Percentiles rank a stretch among this genome's conserved stretches.
phyloP scores from a whole-genome alignment of 164 flowering plant species.

The Nymphaea colorata region DNA sequence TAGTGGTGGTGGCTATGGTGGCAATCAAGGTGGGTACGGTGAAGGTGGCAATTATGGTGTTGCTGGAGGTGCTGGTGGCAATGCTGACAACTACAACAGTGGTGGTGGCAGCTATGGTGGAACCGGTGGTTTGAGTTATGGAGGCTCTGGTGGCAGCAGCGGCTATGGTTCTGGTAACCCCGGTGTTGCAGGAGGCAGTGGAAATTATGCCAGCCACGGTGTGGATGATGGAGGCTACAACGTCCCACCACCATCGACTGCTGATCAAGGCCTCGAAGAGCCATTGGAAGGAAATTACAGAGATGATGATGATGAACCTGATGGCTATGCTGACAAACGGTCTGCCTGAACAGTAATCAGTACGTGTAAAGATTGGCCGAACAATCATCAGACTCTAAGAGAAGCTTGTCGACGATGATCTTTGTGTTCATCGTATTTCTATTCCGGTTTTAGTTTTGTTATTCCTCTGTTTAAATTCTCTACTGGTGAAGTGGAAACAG shows the following conservation, averaged over 20 bases:
- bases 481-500: not conserved
- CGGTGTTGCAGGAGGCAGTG: conserved; percentile 1
- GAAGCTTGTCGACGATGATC: not conserved
- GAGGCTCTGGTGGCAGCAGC: conserved; percentile 1
- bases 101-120: not conserved
- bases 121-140: not conserved
- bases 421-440: not conserved
- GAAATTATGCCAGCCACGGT: conserved; percentile 6
- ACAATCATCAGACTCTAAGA: not conserved
- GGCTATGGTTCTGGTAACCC: not conserved
- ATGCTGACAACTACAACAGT: conserved; percentile 1
- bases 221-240: conserved; percentile 2
- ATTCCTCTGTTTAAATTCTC: not conserved
- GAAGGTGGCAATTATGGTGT: not conserved
- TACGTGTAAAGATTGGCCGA: not conserved
- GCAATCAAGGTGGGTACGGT: not conserved
- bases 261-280: conserved; percentile 8
- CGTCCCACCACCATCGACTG: conserved; percentile 7
- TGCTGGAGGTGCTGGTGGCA: not conserved
- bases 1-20: not conserved
- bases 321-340: conserved; percentile 32
- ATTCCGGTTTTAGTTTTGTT: not conserved
- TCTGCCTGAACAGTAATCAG: not conserved
- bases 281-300: conserved; percentile 13
- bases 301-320: conserved; percentile 29